phyloP scores from a whole-genome alignment of 75 land plant species.

The Larix kaempferi region DNA sequence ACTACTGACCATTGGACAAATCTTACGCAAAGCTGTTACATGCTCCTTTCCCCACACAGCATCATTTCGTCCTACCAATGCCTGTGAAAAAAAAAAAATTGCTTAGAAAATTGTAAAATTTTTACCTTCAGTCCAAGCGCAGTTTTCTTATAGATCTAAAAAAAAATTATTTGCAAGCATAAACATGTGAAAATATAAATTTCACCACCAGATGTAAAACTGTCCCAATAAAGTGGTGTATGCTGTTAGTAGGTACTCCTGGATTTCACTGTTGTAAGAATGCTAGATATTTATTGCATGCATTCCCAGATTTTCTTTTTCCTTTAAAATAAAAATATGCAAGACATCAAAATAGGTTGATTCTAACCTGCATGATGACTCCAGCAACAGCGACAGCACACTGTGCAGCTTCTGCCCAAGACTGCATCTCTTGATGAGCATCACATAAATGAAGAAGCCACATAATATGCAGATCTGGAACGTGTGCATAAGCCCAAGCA shows the following conservation, averaged over 20 bases:
- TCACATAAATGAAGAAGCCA: conserved; percentile 99
- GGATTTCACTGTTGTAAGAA: too few species aligned
- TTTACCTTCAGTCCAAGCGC: neutral
- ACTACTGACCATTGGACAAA: conserved; percentile 96
- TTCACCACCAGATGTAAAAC: neutral
- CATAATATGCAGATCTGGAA: conserved; percentile 99
- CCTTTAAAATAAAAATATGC: neutral
- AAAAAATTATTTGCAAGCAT: neutral
- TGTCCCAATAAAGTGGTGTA: too few species aligned
- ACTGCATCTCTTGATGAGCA: conserved; percentile 98
- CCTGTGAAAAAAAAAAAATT: conserved; percentile 39
- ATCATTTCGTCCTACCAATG: conserved; percentile 92
- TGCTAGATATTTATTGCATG: too few species aligned
- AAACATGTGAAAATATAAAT: neutral
- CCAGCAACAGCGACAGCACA: conserved; percentile 99
- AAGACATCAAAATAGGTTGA: neutral
- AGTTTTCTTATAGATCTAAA: neutral
- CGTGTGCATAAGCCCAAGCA: conserved; percentile 95
- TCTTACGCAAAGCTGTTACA: conserved; percentile 72
- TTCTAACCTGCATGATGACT: conserved; percentile 94
- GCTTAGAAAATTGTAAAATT: neutral
- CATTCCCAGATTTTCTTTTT: neutral
- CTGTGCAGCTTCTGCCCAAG: conserved; percentile 99
- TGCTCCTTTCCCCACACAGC: conserved; percentile 92
- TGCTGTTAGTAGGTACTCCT: too few species aligned